A percentile compares a stretch with the other conserved stretches of the same genome.
phyloP scores from a whole-genome alignment of 1,284 basidiomycete genomes.

The Leccinum colubrinum region DNA sequence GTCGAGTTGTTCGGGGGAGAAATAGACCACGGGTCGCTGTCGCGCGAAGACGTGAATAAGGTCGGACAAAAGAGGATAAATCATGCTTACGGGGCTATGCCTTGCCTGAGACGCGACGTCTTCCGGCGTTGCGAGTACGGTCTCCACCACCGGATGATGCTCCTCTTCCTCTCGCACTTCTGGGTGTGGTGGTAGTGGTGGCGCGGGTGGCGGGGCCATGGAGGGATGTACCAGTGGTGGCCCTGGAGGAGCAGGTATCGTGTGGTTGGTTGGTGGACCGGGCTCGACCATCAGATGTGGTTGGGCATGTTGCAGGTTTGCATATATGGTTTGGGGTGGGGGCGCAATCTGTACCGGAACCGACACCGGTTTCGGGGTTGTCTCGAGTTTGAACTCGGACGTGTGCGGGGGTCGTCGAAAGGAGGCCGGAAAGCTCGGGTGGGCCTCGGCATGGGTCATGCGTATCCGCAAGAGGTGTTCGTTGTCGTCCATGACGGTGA shows the following conservation, averaged over 20 bases:
- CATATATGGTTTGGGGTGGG: conserved; percentile 23
- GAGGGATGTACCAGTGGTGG: conserved; percentile 8
- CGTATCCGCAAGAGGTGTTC: conserved; percentile 34
- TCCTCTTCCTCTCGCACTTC: conserved; percentile 20
- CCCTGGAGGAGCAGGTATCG: conserved; percentile 10
- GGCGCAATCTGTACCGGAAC: conserved; percentile 8
- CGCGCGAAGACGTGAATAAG: not conserved
- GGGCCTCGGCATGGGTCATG: conserved; percentile 35
- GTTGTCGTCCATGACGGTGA: conserved; percentile 37
- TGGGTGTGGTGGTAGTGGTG: not conserved
- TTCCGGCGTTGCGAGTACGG: conserved; percentile 14
- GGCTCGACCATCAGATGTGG: conserved; percentile 25
- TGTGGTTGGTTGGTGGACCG: conserved; percentile 10
- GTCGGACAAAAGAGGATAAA: not conserved
- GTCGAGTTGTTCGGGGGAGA: conserved; percentile 30
- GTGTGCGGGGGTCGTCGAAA: conserved; percentile 33
- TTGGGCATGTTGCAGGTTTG: conserved; percentile 21
- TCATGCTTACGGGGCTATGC: conserved; percentile 17
- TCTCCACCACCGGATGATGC: conserved; percentile 9
- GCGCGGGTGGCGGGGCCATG: conserved; percentile 4
- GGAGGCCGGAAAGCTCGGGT: conserved; percentile 32
- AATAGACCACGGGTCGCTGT: conserved; percentile 29
- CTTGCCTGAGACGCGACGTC: conserved; percentile 16
- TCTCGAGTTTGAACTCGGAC: conserved; percentile 32
- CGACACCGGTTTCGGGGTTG: conserved; percentile 23